Conservation (phyloP, 2,329 filamentous ascomycete genomes). For the Colletotrichum endophyticum region DNA sequence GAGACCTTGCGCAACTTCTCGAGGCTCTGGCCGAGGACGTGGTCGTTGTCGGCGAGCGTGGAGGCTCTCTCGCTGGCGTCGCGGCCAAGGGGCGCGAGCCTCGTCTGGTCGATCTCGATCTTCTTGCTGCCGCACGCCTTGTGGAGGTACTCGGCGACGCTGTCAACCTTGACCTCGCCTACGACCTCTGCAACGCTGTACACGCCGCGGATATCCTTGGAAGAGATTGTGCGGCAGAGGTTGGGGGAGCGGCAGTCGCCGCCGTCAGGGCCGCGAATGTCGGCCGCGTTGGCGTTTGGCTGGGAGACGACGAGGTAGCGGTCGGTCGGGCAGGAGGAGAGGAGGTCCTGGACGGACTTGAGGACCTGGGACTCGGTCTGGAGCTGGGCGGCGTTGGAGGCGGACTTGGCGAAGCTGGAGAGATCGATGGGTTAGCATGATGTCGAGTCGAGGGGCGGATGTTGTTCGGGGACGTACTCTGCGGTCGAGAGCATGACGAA, state of each 20-base stretch:
- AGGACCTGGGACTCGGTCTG: slow-evolving; percentile 53
- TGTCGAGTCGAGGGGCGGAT: not conserved
- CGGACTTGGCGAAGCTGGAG: slow-evolving; percentile 36
- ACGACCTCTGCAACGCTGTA: slow-evolving; percentile 64
- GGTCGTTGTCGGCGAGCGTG: slow-evolving; percentile 52
- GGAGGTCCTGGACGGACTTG: slow-evolving; percentile 49
- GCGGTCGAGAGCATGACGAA: slow-evolving; percentile 88
- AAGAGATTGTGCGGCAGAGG: slow-evolving; percentile 47
- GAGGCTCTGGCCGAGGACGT: slow-evolving; percentile 56
- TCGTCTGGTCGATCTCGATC: slow-evolving; percentile 43
- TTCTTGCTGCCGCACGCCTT: slow-evolving; percentile 45
- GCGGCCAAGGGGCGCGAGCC: slow-evolving; percentile 44
- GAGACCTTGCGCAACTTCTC: slow-evolving; percentile 36
- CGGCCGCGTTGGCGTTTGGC: slow-evolving; percentile 72
- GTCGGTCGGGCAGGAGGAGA: slow-evolving; percentile 73
- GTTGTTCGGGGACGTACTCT: slow-evolving; percentile 61
- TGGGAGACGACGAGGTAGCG: slow-evolving; percentile 82
- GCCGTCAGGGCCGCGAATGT: slow-evolving; percentile 59
- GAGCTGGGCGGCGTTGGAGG: slow-evolving; percentile 43
- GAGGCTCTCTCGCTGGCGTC: slow-evolving; percentile 42
- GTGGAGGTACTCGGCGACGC: slow-evolving; percentile 49
- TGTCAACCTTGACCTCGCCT: slow-evolving; percentile 47
- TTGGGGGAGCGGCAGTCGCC: slow-evolving; percentile 56
- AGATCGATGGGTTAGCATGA: not conserved
- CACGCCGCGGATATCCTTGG: slow-evolving; percentile 38